phyloP scores from a whole-genome alignment of 169 alveolate genomes.

The Perkinsus olseni region DNA sequence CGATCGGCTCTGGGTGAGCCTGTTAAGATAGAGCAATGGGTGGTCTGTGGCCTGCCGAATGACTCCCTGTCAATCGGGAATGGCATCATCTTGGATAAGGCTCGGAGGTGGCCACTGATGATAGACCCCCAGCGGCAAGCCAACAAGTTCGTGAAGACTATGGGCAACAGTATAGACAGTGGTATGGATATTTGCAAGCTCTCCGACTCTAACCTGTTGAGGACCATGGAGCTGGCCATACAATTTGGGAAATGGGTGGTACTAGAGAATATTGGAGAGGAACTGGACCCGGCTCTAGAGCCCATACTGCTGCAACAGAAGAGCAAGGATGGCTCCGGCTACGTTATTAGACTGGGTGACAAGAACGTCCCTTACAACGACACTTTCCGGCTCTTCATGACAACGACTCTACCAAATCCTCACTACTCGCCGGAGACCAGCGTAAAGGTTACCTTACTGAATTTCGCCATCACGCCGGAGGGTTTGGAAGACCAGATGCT shows the following conservation, averaged over 20 bases:
- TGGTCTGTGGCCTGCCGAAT: slow-evolving; percentile 74
- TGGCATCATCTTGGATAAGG: slow-evolving; percentile 75
- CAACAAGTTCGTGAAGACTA: slow-evolving; percentile 68
- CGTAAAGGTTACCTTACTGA: slow-evolving; percentile 65
- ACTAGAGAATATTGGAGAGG: slow-evolving; percentile 72
- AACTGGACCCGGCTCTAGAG: slow-evolving; percentile 71
- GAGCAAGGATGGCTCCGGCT: slow-evolving; percentile 60
- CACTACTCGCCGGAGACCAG: slow-evolving; percentile 71
- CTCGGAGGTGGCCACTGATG: slow-evolving; percentile 86
- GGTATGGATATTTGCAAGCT: slow-evolving; percentile 58
- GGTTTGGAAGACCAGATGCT: slow-evolving; percentile 69
- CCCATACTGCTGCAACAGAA: slow-evolving; percentile 58
- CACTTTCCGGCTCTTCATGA: slow-evolving; percentile 55
- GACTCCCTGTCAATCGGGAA: slow-evolving; percentile 79
- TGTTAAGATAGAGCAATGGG: slow-evolving; percentile 76
- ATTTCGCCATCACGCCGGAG: slow-evolving; percentile 73
- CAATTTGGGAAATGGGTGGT: slow-evolving; percentile 74
- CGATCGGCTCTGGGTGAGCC: slow-evolving; percentile 62
- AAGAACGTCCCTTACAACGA: slow-evolving; percentile 57
- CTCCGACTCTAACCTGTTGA: slow-evolving; percentile 62
- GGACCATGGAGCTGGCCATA: slow-evolving; percentile 64
- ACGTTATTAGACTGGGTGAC: slow-evolving; percentile 64
- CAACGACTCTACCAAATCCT: slow-evolving; percentile 68
- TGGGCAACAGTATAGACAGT: slow-evolving; percentile 60
- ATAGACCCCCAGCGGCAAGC: slow-evolving; percentile 86